phyloP scores from a whole-genome alignment of 129 eudicot species.

The Deinandra increscens region DNA sequence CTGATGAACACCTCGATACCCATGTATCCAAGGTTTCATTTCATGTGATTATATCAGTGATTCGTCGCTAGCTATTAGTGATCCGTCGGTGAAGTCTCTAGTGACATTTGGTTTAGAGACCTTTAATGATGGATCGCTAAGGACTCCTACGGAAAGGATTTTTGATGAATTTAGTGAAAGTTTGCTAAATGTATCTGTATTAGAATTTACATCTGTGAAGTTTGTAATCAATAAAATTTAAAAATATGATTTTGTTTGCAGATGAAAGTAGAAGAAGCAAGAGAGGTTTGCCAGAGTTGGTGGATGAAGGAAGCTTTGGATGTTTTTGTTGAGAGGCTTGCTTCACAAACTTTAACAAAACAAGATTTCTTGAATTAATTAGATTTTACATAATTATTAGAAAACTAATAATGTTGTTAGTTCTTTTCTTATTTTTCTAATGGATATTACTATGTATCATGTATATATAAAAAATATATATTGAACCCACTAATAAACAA shows the following conservation, averaged over 20 bases:
- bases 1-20: too few relatives aligned
- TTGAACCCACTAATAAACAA: neutral
- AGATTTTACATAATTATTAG: neutral
- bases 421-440: neutral
- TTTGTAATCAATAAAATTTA: neutral
- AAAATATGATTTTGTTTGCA: constrained; percentile 20
- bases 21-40: too few relatives aligned
- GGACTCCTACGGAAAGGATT: too few relatives aligned
- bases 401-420: neutral
- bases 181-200: too few relatives aligned
- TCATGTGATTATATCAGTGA: too few relatives aligned
- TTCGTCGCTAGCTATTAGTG: too few relatives aligned
- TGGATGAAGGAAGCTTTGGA: constrained; percentile 96
- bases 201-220: too few relatives aligned
- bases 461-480: constrained; percentile 10
- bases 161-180: too few relatives aligned
- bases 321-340: constrained; percentile 55
- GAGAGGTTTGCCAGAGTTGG: constrained; percentile 65
- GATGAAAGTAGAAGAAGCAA: constrained; percentile 72
- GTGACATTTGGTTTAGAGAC: too few relatives aligned
- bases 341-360: constrained; percentile 26
- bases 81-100: too few relatives aligned
- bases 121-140: too few relatives aligned
- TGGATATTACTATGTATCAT: neutral
- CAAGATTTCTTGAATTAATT: constrained; percentile 26